Conservation (phyloP, 2,329 filamentous ascomycete genomes). For the Coniella vitis region DNA sequence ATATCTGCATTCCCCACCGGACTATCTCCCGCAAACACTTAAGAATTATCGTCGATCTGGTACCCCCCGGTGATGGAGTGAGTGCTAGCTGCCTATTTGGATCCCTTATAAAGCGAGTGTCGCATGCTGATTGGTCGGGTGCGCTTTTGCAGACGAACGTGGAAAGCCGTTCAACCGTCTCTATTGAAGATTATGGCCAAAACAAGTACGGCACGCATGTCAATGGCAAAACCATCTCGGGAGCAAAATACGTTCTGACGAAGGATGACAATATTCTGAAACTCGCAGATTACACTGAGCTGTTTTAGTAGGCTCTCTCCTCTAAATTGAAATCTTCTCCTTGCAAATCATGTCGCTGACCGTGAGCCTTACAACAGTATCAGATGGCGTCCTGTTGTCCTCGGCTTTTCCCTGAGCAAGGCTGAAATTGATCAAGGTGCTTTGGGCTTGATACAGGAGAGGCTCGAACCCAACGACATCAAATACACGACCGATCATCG, state of each 20-base stretch:
- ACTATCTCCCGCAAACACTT: constrained; percentile 87
- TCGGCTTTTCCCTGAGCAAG: constrained; percentile 71
- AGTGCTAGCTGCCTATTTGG: constrained; percentile 20
- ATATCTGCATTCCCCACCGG: constrained; percentile 66
- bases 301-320: constrained; percentile 44
- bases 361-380: constrained; percentile 43
- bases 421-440: constrained; percentile 59
- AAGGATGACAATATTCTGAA: constrained; percentile 56
- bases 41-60: constrained; percentile 62
- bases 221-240: constrained; percentile 65
- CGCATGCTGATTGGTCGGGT: neutral
- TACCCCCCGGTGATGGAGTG: constrained; percentile 62
- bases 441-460: constrained; percentile 52
- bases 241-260: constrained; percentile 49
- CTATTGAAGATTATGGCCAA: constrained; percentile 63
- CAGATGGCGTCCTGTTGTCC: constrained; percentile 71
- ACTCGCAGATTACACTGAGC: constrained; percentile 62
- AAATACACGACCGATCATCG: constrained; percentile 74
- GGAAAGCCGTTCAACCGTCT: constrained; percentile 60
- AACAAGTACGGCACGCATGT: constrained; percentile 80
- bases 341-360: neutral
- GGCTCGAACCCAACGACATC: constrained; percentile 79
- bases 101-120: neutral
- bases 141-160: constrained; percentile 45
- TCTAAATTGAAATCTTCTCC: neutral